Evolutionary conservation across 2,329 filamentous ascomycete genomes (phyloP), one percentile per base, ranked within the genome.

Genomic region (Waltergamsia citrina): DNA sequence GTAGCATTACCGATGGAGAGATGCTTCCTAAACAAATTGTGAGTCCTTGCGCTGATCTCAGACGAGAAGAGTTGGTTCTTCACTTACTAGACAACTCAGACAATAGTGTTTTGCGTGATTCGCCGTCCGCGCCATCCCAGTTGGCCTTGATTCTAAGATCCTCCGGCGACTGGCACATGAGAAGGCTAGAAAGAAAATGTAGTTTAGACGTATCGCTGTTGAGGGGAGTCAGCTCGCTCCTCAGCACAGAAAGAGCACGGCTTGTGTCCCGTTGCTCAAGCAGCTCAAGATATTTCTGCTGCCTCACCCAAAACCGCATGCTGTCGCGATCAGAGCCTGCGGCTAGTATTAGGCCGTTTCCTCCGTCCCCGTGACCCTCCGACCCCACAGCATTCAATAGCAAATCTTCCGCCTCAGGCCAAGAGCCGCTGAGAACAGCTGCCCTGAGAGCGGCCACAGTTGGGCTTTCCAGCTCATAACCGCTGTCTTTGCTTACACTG

Each of bases 1-100:
- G 92, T 35, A 98, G 82, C 88, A 98, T 96, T 29, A 94, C 85
- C 4, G 87, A 92, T 0, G 92, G 90, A 2, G 92, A 94, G 54
- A 98, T 94, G 37, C 78, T 94, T 65, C 72, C 84, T 90, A 45
- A 22, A 34, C 28, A 31, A 21, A 28, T 61, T 6, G 6, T n/a
- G n/a, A n/a, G n/a, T n/a, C n/a, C 6, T 22, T 29, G 17, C n/a
- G 6, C 6, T 3, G 15, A 16, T 8, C 12, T 17, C 10, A 22
- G 6, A 14, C 23, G 16, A 26, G 12, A 28, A 4, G n/a, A 18
- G 20, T 32, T 33, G 11, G 33, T 14, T 16, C 17, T 27, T 15
- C 28, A 60, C 75, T 59, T 64, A 92, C 84, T 85, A 17, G 88
- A 94, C 22, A 96, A 63, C 39, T 92, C 77, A 1, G 84, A 85